Conservation (phyloP, 441 rosid genomes). For the California macrophylla region DNA sequence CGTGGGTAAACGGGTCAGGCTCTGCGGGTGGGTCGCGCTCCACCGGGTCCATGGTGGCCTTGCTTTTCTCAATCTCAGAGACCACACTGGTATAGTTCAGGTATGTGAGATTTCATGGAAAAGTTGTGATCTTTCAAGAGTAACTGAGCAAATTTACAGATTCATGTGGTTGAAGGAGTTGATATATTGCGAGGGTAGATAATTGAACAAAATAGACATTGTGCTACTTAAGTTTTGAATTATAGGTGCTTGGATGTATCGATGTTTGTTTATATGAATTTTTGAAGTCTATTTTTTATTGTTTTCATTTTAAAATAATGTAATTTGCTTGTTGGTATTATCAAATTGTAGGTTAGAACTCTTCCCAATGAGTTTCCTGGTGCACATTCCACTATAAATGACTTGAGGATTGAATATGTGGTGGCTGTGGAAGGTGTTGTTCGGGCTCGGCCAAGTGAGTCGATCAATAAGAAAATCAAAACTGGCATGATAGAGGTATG, state of each 20-base stretch:
- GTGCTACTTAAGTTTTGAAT: background rate
- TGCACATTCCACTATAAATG: conserved; percentile 61
- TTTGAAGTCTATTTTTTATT: background rate
- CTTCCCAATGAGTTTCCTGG: conserved; percentile 76
- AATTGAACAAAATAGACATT: background rate
- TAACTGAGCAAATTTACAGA: background rate
- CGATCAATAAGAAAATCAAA: conserved; percentile 74
- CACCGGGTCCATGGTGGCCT: conserved; percentile 84
- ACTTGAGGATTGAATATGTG: conserved; percentile 78
- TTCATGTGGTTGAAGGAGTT: background rate
- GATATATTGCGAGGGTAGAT: background rate
- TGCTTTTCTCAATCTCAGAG: conserved; percentile 84
- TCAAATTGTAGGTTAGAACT: conserved; percentile 43
- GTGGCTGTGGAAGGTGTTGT: conserved; percentile 71
- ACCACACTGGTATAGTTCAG: conserved; percentile 90
- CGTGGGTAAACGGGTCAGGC: conserved; percentile 65
- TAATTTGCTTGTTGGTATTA: background rate
- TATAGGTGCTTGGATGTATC: background rate
- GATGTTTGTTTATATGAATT: background rate
- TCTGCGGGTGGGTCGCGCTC: conserved; percentile 94
- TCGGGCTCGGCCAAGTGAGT: conserved; percentile 60
- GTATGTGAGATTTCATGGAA: conserved; percentile 22
- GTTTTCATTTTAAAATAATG: background rate
- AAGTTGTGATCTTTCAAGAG: background rate
- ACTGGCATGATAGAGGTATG: conserved; percentile 81